Conservation (phyloP, 2,329 filamentous ascomycete species). For the Teratosphaeria nubilosa region DNA sequence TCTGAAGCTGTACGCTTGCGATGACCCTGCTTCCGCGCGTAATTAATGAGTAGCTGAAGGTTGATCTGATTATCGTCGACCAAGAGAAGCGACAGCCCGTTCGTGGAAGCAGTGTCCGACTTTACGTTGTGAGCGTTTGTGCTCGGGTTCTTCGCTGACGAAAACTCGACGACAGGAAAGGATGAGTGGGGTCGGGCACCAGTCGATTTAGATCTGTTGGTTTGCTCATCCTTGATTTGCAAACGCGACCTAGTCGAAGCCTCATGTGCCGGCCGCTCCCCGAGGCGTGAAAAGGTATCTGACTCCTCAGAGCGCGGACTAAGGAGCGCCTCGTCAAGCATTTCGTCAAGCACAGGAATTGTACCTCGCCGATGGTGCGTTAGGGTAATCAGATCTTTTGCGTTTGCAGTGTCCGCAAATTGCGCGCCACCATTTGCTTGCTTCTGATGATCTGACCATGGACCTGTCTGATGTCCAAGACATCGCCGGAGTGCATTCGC, state of each 20-base stretch:
- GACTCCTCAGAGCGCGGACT: background rate
- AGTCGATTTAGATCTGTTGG: background rate
- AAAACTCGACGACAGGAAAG: background rate
- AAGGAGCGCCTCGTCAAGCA: background rate
- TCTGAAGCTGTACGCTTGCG: slow-evolving; percentile 36
- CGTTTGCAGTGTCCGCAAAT: background rate
- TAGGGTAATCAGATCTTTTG: slow-evolving; percentile 1
- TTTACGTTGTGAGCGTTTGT: background rate
- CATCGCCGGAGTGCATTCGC: slow-evolving; percentile 14
- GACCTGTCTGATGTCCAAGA: background rate
- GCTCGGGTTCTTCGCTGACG: background rate
- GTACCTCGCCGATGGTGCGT: slow-evolving; percentile 3
- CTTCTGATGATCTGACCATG: background rate
- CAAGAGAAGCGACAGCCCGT: slow-evolving; percentile 18
- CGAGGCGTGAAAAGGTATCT: background rate
- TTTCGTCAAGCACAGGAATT: background rate
- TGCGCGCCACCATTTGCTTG: background rate
- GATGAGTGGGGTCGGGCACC: background rate
- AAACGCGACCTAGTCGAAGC: background rate
- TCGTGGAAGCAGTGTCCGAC: background rate
- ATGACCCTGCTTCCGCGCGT: slow-evolving; percentile 27
- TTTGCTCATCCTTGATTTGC: background rate
- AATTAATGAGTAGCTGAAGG: slow-evolving; percentile 22
- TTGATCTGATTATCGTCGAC: slow-evolving; percentile 28
- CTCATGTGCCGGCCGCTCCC: background rate